phyloP scores from a whole-genome alignment of 192 early-diverging fungal genomes.

The Dissophora ornata region DNA sequence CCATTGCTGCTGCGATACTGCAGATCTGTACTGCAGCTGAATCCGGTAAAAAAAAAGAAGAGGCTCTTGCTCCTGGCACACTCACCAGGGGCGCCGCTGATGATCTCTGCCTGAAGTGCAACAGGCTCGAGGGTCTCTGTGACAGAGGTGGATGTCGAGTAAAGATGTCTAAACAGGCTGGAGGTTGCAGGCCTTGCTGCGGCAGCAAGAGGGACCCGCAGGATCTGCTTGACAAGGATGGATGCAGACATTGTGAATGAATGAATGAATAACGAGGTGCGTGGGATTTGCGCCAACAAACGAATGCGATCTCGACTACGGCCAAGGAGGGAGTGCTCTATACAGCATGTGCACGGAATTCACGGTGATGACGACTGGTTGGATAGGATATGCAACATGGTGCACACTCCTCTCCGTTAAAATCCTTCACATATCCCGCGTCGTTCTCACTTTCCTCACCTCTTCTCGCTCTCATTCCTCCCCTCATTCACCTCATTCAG shows the following conservation, averaged over 20 bases:
- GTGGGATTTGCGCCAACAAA: too few relatives aligned
- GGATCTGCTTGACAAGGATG: constrained; percentile 30
- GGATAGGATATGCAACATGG: too few relatives aligned
- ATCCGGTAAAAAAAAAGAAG: too few relatives aligned
- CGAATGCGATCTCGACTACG: neutral
- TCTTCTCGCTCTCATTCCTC: neutral
- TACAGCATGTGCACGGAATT: too few relatives aligned
- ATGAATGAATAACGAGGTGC: neutral
- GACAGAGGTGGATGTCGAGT: constrained; percentile 32
- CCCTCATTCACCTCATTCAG: neutral
- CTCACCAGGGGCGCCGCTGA: constrained; percentile 55
- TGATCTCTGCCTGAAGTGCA: constrained; percentile 50
- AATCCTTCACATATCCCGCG: too few relatives aligned
- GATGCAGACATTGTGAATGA: constrained; percentile 34
- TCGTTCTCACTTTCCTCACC: too few relatives aligned
- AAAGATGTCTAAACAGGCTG: constrained; percentile 6
- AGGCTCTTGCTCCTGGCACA: neutral
- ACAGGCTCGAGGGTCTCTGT: constrained; percentile 29
- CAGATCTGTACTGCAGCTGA: too few relatives aligned
- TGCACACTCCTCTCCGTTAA: too few relatives aligned
- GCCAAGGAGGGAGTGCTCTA: too few relatives aligned
- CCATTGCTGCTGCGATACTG: too few relatives aligned
- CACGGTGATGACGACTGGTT: too few relatives aligned
- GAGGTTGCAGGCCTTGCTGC: neutral
- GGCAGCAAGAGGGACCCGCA: constrained; percentile 20